Base-by-base conservation (phyloP, 78 protist species). In the Polysphondylium violaceum region DNA sequence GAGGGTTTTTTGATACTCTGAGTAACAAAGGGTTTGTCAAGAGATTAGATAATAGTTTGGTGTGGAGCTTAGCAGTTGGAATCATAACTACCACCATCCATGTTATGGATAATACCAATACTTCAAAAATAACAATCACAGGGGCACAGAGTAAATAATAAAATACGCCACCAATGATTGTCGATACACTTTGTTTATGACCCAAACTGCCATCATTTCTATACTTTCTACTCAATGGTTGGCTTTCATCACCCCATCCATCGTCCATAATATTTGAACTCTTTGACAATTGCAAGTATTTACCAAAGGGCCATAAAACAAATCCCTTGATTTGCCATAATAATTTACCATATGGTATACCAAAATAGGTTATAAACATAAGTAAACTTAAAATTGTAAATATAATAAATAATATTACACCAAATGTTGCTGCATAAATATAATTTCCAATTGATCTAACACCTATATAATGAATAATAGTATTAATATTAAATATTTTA, bases 11-110 rank as follows among this genome's bases (percentile, higher is more conserved):
- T 31, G 27, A 36, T 33, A 23, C 9, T 72, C 78, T 72, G 27
- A 72, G 33, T 51, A 29, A 25, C 33, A 67, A 63, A 31, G 86
- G 86, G 31, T 76, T 56, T 33, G 2, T 47, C 47, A 76, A 55
- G 23, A 76, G 21, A 76, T 76, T 61, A 31, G 23, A 19, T 56
- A 76, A 63, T 65, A 58, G 72, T 33, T 60, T 41, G 0, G 94
- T 41, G n/a, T 73, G 78, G 3, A 36, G 63, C 60, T 95, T 86
- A 11, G 95, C 76, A 12, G 88, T 95, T 58, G 97, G 97, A 55
- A 95, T 94, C 69, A 56, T 41, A 51, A 92, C 81, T 12, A 95
- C 95, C 11, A 79, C 11, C 69, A 94, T 31, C 95, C 95, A 95
- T n/a, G 78, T 25, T 12, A 93, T 21, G 8, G 72, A 58, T 21